Conservation (phyloP, 1,284 basidiomycete genomes). For the Jaminaea rosea region DNA sequence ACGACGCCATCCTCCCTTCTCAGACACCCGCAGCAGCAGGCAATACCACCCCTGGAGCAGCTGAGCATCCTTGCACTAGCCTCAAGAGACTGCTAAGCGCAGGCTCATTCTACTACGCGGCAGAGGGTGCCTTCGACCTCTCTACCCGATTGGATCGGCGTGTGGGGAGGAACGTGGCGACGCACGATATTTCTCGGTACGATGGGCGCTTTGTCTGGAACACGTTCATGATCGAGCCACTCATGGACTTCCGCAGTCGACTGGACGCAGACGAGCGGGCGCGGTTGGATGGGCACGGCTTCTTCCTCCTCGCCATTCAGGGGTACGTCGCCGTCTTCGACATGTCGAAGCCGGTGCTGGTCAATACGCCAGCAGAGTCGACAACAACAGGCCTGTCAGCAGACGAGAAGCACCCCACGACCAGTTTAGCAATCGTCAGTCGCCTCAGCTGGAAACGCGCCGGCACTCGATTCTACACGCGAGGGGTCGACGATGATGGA, state of each 20-base stretch:
- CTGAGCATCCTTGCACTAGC: conserved; percentile 81
- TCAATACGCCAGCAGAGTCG: background rate
- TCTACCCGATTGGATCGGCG: conserved; percentile 25
- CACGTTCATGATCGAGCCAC: conserved; percentile 66
- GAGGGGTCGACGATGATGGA: conserved; percentile 95
- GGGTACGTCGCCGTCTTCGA: conserved; percentile 69
- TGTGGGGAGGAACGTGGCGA: conserved; percentile 48
- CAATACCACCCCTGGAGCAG: background rate
- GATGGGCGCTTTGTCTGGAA: conserved; percentile 61
- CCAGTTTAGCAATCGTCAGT: conserved; percentile 69
- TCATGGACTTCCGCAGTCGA: conserved; percentile 70
- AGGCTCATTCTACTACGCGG: conserved; percentile 86
- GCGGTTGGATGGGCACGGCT: conserved; percentile 56
- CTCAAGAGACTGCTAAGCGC: conserved; percentile 83
- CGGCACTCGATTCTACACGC: conserved; percentile 91
- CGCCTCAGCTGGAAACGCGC: conserved; percentile 86
- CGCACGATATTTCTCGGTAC: conserved; percentile 35
- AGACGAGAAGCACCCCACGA: conserved; percentile 21
- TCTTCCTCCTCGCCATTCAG: conserved; percentile 71
- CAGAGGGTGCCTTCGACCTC: conserved; percentile 74
- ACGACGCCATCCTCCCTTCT: conserved; percentile 11
- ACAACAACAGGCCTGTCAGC: conserved; percentile 2
- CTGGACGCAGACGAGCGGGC: conserved; percentile 61
- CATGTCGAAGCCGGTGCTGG: conserved; percentile 50
- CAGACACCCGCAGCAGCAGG: background rate